Base-by-base conservation (phyloP, 1,284 basidiomycete genomes). In the Chalciporus sp. region DNA sequence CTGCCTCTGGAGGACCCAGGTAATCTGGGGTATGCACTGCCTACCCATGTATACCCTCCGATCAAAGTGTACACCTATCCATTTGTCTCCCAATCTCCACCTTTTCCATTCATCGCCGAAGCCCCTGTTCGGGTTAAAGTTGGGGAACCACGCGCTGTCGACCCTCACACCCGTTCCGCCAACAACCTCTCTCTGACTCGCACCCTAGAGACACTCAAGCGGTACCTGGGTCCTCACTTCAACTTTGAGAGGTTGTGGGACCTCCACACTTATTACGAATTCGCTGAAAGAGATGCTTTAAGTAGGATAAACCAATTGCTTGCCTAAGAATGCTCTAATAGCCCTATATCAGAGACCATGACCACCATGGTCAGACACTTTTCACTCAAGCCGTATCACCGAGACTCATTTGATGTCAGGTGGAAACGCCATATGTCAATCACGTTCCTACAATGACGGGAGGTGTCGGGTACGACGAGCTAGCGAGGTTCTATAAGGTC, bases 391-490 rank as follows among this genome's bases (percentile, higher is more conserved):
- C 53, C 29, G 11, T 35, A 23, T 51, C 23, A 41, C 23, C 23
- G 17, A 42, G n/a, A 17, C 17, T 45, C 26, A 58, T 28, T 44
- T 47, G 46, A 4, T 35, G 47, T 29, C 37, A 79, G 77, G 76
- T 79, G 14, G 55, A 69, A n/a, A 67, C 71, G n/a, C 77, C 76
- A 19, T 79, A 77, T 51, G 78, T 80, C 31, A 80, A 78, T 57
- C 78, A 77, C 54, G 68, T 80, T 26, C 67, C 78, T 16, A 79
- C 78, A 7, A 68, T 78, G 73, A 79, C 73, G 2, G 77, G 77
- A 7, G 77, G 75, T 17, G 68, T 78, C 28, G 76, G 74, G 4
- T 68, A 69, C 45, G 62, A 73, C 20, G 71, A 79, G 5, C 61
- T 77, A 14, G 67, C 72, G 9, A 71, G 77, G 28, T 78, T 79